Base-by-base conservation (phyloP, 2,329 filamentous ascomycete species). In the Botryotinia globosa region DNA sequence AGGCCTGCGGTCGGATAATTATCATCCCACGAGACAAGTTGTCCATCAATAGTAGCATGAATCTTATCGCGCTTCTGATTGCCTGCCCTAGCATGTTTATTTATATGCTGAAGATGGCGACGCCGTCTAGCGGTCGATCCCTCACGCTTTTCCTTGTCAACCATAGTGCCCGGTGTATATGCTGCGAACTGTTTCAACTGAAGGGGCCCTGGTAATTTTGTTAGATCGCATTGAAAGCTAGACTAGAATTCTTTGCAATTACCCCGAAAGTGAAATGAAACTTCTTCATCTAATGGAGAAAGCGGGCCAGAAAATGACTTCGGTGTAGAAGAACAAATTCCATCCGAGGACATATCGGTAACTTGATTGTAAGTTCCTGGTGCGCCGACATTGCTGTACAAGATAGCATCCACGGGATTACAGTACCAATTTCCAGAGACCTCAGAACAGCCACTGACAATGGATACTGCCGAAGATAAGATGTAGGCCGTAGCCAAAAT, bases 251-350 rank as follows among this genome's bases (percentile, higher is more conserved):
- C 25, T 71, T 54, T 22, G 37, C 18, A 51, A 45, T 51, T 72
- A 64, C 71, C 71, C 34, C 71, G 65, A 34, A 72, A 72, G 54
- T 69, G 64, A 32, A 72, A 54, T 12, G 71, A 72, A 83, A 93
- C 91, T 83, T 91, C 91, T 80, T 92, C 89, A 74, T 92, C 86
- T 48, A 93, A 85, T 10, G 92, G 92, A 42, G 90, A 87, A 69
- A 93, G 83, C 58, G 86, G 83, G 22, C 91, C 91, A 18, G 82
- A 84, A 78, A 89, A 94, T 0, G 80, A 73, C 74, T 86, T 82
- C 25, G 85, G 82, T 54, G 84, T 80, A 75, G 85, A 88, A 10
- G 82, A 77, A 81, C 92, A 94, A 32, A 83, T 78, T 58, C 87
- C 87, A 66, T 82, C 79, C 25, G 83, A 77, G 74, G 87, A 84